These are phyloP conservation scores for Chloranthus sessilifolius DNA, from an alignment of 164 flowering plant genomes.

Conservation along the genomic window DNA sequence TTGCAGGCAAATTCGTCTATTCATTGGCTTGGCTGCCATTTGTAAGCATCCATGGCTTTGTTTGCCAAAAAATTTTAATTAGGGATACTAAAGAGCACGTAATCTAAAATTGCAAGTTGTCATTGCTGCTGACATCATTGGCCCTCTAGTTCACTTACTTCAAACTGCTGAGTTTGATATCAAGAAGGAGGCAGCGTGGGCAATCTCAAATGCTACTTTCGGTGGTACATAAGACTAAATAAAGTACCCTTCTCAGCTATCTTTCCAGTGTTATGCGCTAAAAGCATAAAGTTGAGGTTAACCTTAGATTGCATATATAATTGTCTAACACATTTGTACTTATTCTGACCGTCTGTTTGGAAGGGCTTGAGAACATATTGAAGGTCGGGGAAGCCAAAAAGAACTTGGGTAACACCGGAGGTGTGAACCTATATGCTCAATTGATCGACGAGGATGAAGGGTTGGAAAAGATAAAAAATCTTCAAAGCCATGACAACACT, in stretches of 20 bases:
- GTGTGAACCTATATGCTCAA: slow-evolving; percentile 48
- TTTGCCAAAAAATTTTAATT: too few relatives aligned
- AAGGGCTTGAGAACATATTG: slow-evolving; percentile 73
- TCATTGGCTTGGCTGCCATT: too few relatives aligned
- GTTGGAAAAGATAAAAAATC: slow-evolving; percentile 60
- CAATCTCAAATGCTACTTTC: slow-evolving; percentile 80
- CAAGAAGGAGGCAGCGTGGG: slow-evolving; percentile 90
- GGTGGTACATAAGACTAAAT: slow-evolving; percentile 81
- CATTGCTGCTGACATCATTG: slow-evolving; percentile 66
- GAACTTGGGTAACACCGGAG: slow-evolving; percentile 36
- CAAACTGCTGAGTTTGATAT: slow-evolving; percentile 84
- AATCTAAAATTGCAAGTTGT: slow-evolving; percentile 58
- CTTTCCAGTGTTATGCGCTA: too few relatives aligned
- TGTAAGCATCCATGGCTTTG: too few relatives aligned
- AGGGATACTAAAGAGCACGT: too few relatives aligned
- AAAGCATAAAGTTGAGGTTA: too few relatives aligned
- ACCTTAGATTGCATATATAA: too few relatives aligned
- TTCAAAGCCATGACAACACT: slow-evolving; percentile 69
- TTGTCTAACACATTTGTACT: too few relatives aligned
- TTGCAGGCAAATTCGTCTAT: too few relatives aligned
- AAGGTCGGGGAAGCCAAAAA: slow-evolving; percentile 78
- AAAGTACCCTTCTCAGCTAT: too few relatives aligned
- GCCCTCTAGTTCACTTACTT: slow-evolving; percentile 67
- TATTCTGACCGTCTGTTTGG: slow-evolving; percentile 70
- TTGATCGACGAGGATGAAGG: slow-evolving; percentile 66